Evolutionary conservation across 169 alveolate species (phyloP), one percentile per base, ranked within the genome.

Genomic region (Plasmodium sp.): DNA sequence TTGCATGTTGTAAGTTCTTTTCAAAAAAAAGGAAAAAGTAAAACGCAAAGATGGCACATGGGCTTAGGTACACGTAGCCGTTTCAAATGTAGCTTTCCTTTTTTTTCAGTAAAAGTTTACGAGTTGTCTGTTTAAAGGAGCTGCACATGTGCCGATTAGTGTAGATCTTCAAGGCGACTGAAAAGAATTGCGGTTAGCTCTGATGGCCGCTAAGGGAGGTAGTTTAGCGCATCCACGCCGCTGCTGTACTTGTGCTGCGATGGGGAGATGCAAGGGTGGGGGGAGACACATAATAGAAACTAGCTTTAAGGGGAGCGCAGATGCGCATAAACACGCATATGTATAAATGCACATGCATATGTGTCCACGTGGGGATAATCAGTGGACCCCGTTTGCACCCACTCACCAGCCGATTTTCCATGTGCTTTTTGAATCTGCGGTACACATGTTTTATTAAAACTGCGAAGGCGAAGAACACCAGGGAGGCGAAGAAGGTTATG

Each of bases 361-460:
- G 1, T 51, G 10, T 81, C 34, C 62, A 41, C 39, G 39, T 54
- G 67, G 16, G 81, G 12, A 33, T 18, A 12, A 27, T 5, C 18
- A 18, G 54, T 4, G 43, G 1, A 6, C 16, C 14, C 16, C 31
- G 39, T 51, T 51, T 54, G 22, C 54, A 5, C 9, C 34, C 18
- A 6, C 39, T 85, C 80, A 85, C 93, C 93, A 45, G 56, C 73
- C 82, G 22, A 51, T 75, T 85, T 85, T 74, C 67, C 80, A 22
- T 74, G 41, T 85, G 80, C 18, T 22, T 43, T 27, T 22, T 85
- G 41, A 16, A 54, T 75, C 18, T 74, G 12, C n/a, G 74, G 48
- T 51, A 85, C 48, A 74, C 39, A 51, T 33, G n/a, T 85, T 48
- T 85, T 74, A 85, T 75, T 85, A 77, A 85, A 73, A 54, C 31